phyloP scores from a whole-genome alignment of 176 grass and related monocot species.

The Triticum turgidum region DNA sequence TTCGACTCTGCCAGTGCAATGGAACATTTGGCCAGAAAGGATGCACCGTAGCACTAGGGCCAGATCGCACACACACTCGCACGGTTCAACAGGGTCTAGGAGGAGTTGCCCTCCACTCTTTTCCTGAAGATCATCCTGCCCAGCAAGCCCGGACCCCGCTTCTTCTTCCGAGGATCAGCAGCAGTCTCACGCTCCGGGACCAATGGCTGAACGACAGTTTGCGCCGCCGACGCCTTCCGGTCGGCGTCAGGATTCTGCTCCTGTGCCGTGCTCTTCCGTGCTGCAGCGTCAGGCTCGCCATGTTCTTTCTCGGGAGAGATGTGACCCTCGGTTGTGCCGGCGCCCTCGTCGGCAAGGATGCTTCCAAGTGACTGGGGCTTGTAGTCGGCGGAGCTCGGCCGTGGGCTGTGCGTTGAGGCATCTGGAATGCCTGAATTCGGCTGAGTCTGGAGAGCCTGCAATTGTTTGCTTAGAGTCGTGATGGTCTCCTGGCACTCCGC shows the following conservation, averaged over 20 bases:
- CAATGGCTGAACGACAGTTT: not conserved
- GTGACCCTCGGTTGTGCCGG: not conserved
- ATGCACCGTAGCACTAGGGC: not conserved
- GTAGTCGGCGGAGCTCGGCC: conserved; percentile 30
- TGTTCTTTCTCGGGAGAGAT: conserved; percentile 22
- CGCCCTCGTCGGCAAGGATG: conserved; percentile 32
- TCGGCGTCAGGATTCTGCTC: not conserved
- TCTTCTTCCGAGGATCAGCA: conserved; percentile 48
- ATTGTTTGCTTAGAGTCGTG: conserved; percentile 53
- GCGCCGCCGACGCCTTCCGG: not conserved
- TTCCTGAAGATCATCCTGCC: conserved; percentile 65
- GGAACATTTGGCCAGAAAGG: not conserved
- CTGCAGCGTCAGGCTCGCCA: not conserved
- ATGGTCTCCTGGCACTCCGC: conserved; percentile 75
- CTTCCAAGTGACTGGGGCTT: conserved; percentile 43
- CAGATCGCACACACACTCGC: too few species aligned
- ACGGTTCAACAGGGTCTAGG: not conserved
- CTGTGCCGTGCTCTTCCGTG: not conserved
- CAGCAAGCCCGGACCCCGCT: conserved; percentile 45
- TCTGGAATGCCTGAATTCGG: conserved; percentile 20
- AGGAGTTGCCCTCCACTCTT: conserved; percentile 32
- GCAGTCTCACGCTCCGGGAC: not conserved
- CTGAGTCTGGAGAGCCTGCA: conserved; percentile 50
- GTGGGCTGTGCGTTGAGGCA: not conserved
- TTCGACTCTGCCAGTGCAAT: not conserved